phyloP scores from a whole-genome alignment of 805 yeast genomes.

The Tetrapisispora nanseiensis region DNA sequence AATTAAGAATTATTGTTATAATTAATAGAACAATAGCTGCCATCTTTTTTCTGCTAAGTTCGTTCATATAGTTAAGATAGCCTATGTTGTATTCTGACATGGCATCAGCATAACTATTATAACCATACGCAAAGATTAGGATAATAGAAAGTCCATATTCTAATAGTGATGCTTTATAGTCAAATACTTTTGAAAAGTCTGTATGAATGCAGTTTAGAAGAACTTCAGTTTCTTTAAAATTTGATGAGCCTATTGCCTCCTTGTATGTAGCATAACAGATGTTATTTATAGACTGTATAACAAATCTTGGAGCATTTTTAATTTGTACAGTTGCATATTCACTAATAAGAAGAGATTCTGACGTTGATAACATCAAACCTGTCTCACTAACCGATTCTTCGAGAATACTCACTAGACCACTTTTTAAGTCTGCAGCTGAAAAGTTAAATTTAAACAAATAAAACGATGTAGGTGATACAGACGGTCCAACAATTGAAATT shows the following conservation, averaged over 20 bases:
- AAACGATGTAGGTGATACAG: constrained; percentile 11
- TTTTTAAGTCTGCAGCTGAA: constrained; percentile 16
- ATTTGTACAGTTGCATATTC: constrained; percentile 21
- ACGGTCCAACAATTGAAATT: constrained; percentile 17
- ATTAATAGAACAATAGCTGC: constrained; percentile 13
- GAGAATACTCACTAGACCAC: constrained; percentile 20
- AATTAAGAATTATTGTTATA: constrained; percentile 10
- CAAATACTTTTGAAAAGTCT: constrained; percentile 12
- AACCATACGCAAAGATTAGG: constrained; percentile 23
- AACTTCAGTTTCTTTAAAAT: neutral
- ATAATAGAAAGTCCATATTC: constrained; percentile 22
- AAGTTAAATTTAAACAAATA: constrained; percentile 20
- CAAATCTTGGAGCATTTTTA: constrained; percentile 19
- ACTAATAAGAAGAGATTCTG: constrained; percentile 22
- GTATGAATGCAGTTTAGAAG: neutral
- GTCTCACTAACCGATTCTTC: constrained; percentile 18
- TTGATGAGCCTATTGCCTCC: neutral
- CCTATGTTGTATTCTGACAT: neutral
- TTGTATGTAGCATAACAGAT: constrained; percentile 13
- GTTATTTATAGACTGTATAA: constrained; percentile 20
- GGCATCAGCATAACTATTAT: neutral
- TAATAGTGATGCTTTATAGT: constrained; percentile 20
- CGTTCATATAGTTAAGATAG: constrained; percentile 7
- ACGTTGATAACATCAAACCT: constrained; percentile 26
- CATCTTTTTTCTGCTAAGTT: constrained; percentile 8